phyloP scores from a whole-genome alignment of 1,284 basidiomycete species.

The Cryptococcus sp. region DNA sequence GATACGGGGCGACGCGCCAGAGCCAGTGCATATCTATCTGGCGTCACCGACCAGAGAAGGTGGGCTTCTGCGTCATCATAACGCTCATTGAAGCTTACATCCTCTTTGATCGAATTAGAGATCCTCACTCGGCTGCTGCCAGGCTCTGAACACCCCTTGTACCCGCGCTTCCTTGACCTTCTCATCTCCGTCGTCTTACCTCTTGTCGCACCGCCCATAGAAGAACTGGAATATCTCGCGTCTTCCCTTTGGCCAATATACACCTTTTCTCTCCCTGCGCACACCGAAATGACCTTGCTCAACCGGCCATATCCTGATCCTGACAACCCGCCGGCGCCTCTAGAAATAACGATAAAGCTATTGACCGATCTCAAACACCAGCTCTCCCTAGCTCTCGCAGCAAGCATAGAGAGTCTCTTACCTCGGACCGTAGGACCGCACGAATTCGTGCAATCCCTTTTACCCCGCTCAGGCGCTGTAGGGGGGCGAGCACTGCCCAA shows the following conservation, averaged over 20 bases:
- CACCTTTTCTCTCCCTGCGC: constrained; percentile 42
- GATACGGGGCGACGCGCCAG: constrained; percentile 67
- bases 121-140: constrained; percentile 28
- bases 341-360: constrained; percentile 42
- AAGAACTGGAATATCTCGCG: constrained; percentile 73
- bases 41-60: constrained; percentile 64
- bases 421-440: constrained; percentile 30
- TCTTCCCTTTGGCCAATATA: constrained; percentile 73
- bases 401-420: constrained; percentile 44
- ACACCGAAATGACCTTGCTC: constrained; percentile 37
- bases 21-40: constrained; percentile 73
- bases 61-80: constrained; percentile 42
- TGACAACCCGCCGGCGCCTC: constrained; percentile 25
- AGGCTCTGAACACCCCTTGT: constrained; percentile 58
- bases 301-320: constrained; percentile 23
- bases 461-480: constrained; percentile 12
- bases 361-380: constrained; percentile 50
- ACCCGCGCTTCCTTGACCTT: constrained; percentile 66
- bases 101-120: constrained; percentile 23
- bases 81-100: neutral
- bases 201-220: constrained; percentile 64
- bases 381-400: constrained; percentile 40
- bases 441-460: constrained; percentile 32
- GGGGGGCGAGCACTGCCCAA: constrained; percentile 28
- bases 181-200: constrained; percentile 67